These are phyloP conservation scores for Eucalyptus pauciflora DNA, from an alignment of 345 rosid genomes.

Conservation along the genomic window DNA sequence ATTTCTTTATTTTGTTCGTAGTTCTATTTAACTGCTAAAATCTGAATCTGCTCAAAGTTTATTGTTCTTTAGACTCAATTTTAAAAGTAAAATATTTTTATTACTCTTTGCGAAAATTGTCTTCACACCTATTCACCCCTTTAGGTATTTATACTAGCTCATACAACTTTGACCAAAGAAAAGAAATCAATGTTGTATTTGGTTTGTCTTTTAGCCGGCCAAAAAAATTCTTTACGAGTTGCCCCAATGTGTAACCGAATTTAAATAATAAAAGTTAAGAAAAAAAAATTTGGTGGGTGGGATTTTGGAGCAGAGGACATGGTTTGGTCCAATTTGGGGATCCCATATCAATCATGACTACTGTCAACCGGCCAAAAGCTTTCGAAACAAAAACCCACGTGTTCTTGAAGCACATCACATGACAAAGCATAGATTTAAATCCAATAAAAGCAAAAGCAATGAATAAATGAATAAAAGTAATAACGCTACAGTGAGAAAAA, in stretches of 20 bases:
- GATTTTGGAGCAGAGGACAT: too few species aligned
- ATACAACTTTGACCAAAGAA: neutral
- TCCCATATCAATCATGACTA: neutral
- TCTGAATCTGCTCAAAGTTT: too few species aligned
- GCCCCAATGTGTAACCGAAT: neutral
- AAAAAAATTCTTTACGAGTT: neutral
- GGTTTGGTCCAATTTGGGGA: neutral
- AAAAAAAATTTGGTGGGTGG: neutral
- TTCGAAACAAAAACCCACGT: neutral
- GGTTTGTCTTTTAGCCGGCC: neutral
- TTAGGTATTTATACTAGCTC: too few species aligned
- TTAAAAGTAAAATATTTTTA: too few species aligned
- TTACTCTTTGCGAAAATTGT: too few species aligned
- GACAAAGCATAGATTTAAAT: neutral
- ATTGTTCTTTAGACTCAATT: too few species aligned
- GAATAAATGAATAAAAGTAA: neutral
- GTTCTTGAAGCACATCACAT: neutral
- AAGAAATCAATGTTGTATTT: neutral
- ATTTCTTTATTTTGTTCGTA: too few species aligned
- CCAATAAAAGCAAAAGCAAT: neutral
- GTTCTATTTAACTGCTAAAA: too few species aligned
- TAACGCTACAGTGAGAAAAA: neutral
- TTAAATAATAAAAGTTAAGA: neutral
- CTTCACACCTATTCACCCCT: too few species aligned
- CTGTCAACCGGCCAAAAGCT: neutral